Evolutionary conservation across 2,329 filamentous ascomycete species (phyloP).

Genomic region (Cladorrhinum sp.): DNA sequence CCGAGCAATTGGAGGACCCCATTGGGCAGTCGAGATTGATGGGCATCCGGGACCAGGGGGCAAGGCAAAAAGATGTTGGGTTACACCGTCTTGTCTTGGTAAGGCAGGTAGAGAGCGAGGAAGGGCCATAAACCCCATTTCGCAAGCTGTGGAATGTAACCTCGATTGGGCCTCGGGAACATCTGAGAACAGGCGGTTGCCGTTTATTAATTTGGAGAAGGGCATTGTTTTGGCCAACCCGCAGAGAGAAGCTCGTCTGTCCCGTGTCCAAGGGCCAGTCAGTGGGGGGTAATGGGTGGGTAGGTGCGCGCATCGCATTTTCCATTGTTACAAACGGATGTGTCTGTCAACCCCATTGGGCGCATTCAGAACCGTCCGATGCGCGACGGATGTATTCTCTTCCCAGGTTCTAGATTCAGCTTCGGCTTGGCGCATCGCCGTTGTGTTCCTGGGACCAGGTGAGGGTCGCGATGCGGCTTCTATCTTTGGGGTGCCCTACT

Average conservation of each 20-base stretch:
- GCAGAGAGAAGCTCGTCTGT: background rate
- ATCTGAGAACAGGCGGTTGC: constrained; percentile 18
- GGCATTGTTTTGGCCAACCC: constrained; percentile 3
- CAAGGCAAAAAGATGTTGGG: constrained; percentile 10
- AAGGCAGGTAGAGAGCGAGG: constrained; percentile 26
- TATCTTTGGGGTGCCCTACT: background rate
- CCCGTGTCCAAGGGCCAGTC: background rate
- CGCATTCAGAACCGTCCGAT: background rate
- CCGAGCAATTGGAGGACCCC: constrained; percentile 17
- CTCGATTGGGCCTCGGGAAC: constrained; percentile 17
- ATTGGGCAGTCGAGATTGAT: constrained; percentile 19
- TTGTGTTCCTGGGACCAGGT: background rate
- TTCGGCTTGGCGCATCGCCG: constrained; percentile 4
- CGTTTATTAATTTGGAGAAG: constrained; percentile 22
- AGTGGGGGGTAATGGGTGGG: background rate
- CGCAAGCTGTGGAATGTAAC: constrained; percentile 25
- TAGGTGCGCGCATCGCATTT: no score
- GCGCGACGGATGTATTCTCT: background rate
- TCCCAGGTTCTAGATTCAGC: background rate
- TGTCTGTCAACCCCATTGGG: background rate
- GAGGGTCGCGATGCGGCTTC: constrained; percentile 1
- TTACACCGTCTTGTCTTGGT: constrained; percentile 25
- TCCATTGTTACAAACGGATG: background rate
- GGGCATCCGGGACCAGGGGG: constrained; percentile 8
- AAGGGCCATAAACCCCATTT: background rate